Conservation (phyloP, 1,139 yeast species). For the Suhomyces chickasaworum region DNA sequence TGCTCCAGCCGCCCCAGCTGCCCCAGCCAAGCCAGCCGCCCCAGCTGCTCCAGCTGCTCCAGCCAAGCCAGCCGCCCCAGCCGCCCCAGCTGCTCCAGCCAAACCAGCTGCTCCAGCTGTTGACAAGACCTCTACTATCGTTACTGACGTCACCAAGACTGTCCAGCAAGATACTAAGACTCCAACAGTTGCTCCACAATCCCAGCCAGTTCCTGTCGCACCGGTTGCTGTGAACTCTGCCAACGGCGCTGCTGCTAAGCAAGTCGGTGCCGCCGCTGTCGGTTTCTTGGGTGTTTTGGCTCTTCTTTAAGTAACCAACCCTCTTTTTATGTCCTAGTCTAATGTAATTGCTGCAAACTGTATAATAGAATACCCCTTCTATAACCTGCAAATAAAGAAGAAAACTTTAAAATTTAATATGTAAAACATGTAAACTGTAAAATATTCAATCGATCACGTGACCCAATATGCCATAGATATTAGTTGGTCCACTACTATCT, state of each 20-base stretch:
- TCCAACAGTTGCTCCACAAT: neutral
- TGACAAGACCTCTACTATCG: slow-evolving; percentile 6
- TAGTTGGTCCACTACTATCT: neutral
- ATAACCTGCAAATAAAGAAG: no score
- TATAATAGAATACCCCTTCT: neutral
- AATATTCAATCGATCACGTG: no score
- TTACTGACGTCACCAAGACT: slow-evolving; percentile 6
- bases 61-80: slow-evolving; percentile 4
- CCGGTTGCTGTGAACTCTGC: slow-evolving; percentile 10
- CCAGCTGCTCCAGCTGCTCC: slow-evolving; percentile 8
- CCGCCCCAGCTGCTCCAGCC: slow-evolving; percentile 7
- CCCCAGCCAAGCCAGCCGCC: slow-evolving; percentile 5
- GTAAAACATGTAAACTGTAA: no score
- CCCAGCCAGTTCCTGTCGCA: slow-evolving; percentile 8
- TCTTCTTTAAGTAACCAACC: slow-evolving; percentile 13
- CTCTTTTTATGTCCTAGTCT: slow-evolving; percentile 2
- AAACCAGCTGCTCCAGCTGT: slow-evolving; percentile 4
- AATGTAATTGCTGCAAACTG: slow-evolving; percentile 7
- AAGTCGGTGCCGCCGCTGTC: slow-evolving; percentile 17
- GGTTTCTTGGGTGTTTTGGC: slow-evolving; percentile 21
- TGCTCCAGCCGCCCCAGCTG: neutral
- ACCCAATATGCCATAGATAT: neutral
- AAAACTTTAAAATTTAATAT: no score
- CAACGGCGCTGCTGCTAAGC: slow-evolving; percentile 15
- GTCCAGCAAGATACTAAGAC: slow-evolving; percentile 14